Base-by-base conservation (phyloP, 495 filamentous ascomycete species). In the Penicillium pancosmium region DNA sequence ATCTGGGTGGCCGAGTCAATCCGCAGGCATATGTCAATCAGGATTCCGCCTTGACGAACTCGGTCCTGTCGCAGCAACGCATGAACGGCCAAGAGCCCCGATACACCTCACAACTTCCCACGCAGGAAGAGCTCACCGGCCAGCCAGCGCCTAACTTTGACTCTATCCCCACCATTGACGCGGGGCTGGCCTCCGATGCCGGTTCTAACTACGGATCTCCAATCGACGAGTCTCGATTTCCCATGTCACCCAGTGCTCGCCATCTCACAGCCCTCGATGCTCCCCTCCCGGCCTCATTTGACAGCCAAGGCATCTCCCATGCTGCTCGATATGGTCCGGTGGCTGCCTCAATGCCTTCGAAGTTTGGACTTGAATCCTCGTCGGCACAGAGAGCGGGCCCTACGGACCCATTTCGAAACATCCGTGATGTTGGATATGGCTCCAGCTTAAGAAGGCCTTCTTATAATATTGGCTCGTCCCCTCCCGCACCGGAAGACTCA, bases 301-400 rank as follows among this genome's bases (percentile, higher is more conserved):
- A 98, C 70, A 96, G 91, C 67, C 92, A 98, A 63, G 94, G 94
- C 44, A 91, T 97, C 18, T 97, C 93, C 6, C 89, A 91, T 67
- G 90, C 90, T 54, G 93, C 94, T 23, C 84, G 92, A 51, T 90
- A 92, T 68, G 95, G 91, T 1, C 91, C 94, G 0, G 91, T 95
- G 63, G 93, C 93, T 12, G 89, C 93, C 8, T 98, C 94, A 1
- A 88, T 98, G 35, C 94, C 94, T 1, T 89, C 92, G 13, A 91
- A 92, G 61, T 97, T 98, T 66, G 92, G 91, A 10, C 73, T 97
- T 56, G 94, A 96, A 49, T 95, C 93, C 3, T 91, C 93, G 16
- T 91, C 93, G 0, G 68, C 78, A 36, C 79, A 80, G 36, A 65
- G 78, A 59, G 76, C 73, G 5, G 72, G 72, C 48, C 88, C 89